These are phyloP conservation scores for Ilex aquifolium DNA, from an alignment of 257 asterid genomes.

Conservation along the genomic window DNA sequence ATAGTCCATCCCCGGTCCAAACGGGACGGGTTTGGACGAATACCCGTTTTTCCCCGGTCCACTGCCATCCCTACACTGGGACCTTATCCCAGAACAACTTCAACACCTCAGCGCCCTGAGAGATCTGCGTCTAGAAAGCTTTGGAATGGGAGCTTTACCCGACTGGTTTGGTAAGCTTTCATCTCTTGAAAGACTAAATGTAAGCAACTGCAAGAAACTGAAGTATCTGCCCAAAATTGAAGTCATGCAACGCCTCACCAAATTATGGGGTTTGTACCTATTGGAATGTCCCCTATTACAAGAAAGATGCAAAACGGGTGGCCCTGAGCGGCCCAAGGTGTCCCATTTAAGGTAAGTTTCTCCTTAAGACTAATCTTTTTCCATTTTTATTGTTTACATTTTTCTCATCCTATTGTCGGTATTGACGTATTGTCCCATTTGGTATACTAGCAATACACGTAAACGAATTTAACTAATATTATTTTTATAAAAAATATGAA, in stretches of 20 bases:
- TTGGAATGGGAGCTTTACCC: constrained; percentile 19
- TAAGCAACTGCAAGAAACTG: not conserved
- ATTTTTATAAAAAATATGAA: too few relatives aligned
- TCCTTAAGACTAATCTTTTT: too few relatives aligned
- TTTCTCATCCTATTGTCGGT: too few relatives aligned
- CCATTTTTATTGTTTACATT: too few relatives aligned
- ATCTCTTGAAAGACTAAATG: not conserved
- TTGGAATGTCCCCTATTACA: not conserved
- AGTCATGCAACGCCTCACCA: constrained; percentile 11
- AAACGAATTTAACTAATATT: too few relatives aligned
- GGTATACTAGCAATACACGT: too few relatives aligned
- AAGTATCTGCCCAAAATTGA: constrained; percentile 8
- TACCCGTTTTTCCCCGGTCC: too few relatives aligned
- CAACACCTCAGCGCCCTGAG: constrained; percentile 12
- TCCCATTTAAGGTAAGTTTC: not conserved
- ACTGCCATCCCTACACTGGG: too few relatives aligned
- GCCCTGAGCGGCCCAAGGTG: constrained; percentile 7
- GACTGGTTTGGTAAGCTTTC: constrained; percentile 19
- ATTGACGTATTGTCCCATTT: too few relatives aligned
- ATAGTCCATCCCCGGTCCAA: too few relatives aligned
- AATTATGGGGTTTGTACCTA: not conserved
- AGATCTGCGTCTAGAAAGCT: rapidly evolving
- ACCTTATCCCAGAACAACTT: constrained; percentile 13
- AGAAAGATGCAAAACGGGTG: not conserved
- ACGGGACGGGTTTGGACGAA: too few relatives aligned